Base-by-base conservation (phyloP, 768 basidiomycete species). In the Rhodotorula taiwanensis region DNA sequence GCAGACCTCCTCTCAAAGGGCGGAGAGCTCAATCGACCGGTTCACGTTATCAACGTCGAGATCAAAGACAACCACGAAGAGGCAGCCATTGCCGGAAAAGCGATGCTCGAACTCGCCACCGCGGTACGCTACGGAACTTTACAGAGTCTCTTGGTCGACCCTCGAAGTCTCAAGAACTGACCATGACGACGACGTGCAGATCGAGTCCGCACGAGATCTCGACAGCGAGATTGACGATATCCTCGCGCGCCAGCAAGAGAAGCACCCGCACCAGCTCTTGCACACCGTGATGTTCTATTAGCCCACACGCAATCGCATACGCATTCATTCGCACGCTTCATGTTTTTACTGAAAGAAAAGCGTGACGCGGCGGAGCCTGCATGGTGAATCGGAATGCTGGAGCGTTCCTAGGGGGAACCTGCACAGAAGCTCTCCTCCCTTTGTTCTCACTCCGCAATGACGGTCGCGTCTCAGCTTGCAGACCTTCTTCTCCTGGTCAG, bases 21-120 rank as follows among this genome's bases (percentile, higher is more conserved):
- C 33, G 89, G 95, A 7, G 93, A 98, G 60, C 86, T 84, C 73
- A 97, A 91, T 78, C 86, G 86, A 64, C 88, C 93, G 3, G 91
- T 98, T 23, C 95, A 99, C 76, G 76, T 99, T 47, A 89, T 99
- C 73, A 99, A 99, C 76, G 83, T 98, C 64, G 95, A 99, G 74
- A 98, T 98, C 77, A 95, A 89, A 79, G 95, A 99, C 77, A 98
- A 95, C 73, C 93, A 97, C 71, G 95, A 98, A 80, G 95, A 99
- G 76, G 95, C 95, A 1, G 79, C 87, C 51, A 90, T 97, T 68
- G 95, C 95, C 30, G 94, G 95, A 23, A 89, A 86, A 75, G 92
- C 94, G 4, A 92, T 98, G 74, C 79, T 98, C 33, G 93, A 94
- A 72, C 79, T 99, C 27, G 91, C 90, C 13, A 80, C 83, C 52